Conservation (phyloP, 805 yeast genomes). For the Myxozyma mucilagina region DNA sequence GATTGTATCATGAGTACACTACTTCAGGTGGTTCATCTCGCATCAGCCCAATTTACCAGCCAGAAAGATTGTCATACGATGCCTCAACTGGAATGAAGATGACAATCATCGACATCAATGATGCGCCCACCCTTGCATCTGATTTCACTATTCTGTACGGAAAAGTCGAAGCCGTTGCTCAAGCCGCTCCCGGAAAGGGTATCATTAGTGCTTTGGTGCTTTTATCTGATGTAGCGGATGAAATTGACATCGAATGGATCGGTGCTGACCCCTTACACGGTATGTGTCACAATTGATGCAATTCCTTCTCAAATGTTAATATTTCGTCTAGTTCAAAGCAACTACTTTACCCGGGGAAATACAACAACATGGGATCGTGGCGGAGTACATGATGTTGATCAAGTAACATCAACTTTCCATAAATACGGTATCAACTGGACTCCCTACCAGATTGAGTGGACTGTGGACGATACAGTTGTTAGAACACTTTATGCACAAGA, state of each 20-base stretch:
- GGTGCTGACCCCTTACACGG: slow-evolving; percentile 76
- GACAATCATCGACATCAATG: slow-evolving; percentile 61
- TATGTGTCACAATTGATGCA: slow-evolving; percentile 37
- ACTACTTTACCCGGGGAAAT: slow-evolving; percentile 76
- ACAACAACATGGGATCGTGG: slow-evolving; percentile 80
- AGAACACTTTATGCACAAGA: slow-evolving; percentile 55
- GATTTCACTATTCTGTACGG: slow-evolving; percentile 89
- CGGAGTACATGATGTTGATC: slow-evolving; percentile 57
- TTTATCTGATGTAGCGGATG: slow-evolving; percentile 84
- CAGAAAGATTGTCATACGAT: slow-evolving; percentile 50
- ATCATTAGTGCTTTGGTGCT: slow-evolving; percentile 77
- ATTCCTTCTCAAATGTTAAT: slow-evolving; percentile 39
- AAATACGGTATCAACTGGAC: slow-evolving; percentile 88
- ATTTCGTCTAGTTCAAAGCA: slow-evolving; percentile 30
- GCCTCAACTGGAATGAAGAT: slow-evolving; percentile 59
- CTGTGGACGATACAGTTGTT: slow-evolving; percentile 65
- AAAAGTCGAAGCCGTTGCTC: slow-evolving; percentile 65
- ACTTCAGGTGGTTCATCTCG: background rate
- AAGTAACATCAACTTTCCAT: slow-evolving; percentile 62
- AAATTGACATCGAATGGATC: slow-evolving; percentile 83
- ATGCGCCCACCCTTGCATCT: slow-evolving; percentile 77
- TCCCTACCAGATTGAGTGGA: slow-evolving; percentile 63
- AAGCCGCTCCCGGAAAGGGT: slow-evolving; percentile 79
- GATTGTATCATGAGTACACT: background rate
- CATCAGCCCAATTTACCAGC: background rate